Evolutionary conservation across 2,329 filamentous ascomycete species (phyloP).

Genomic region (Beauveria rudraprayagi): DNA sequence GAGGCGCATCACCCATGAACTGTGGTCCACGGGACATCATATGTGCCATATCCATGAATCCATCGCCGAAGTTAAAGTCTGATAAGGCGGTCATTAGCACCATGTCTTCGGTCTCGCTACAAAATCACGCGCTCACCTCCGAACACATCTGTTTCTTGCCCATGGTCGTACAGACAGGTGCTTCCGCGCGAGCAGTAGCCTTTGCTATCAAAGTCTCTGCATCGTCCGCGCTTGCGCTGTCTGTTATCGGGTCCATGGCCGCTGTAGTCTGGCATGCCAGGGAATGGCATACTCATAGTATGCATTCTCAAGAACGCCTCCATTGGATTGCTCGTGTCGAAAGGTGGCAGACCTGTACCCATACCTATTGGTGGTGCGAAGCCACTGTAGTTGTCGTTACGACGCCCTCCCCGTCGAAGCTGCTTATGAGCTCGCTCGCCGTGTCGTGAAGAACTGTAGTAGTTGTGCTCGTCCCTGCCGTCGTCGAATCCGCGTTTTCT

Average conservation of each 20-base stretch:
- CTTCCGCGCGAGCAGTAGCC: constrained; percentile 63
- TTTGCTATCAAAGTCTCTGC: constrained; percentile 63
- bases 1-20: background rate
- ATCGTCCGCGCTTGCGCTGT: constrained; percentile 40
- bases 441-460: constrained; percentile 16
- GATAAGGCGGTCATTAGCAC: background rate
- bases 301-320: constrained; percentile 55
- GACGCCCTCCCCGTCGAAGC: constrained; percentile 43
- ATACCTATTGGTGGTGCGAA: constrained; percentile 2
- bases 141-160: constrained; percentile 36
- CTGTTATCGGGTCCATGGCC: constrained; percentile 18
- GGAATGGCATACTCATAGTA: constrained; percentile 40
- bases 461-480: constrained; percentile 16
- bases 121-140: background rate
- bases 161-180: constrained; percentile 63
- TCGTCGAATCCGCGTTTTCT: constrained; percentile 31
- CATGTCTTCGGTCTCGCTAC: background rate
- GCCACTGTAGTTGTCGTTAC: constrained; percentile 18
- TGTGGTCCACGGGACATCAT: background rate
- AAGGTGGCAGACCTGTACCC: constrained; percentile 30
- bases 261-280: constrained; percentile 33
- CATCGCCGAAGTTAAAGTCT: background rate
- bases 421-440: constrained; percentile 49
- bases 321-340: constrained; percentile 54
- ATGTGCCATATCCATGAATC: constrained; percentile 1